Evolutionary conservation across 1,284 basidiomycete genomes (phyloP).

Genomic region (Mrakiaceae sp.): DNA sequence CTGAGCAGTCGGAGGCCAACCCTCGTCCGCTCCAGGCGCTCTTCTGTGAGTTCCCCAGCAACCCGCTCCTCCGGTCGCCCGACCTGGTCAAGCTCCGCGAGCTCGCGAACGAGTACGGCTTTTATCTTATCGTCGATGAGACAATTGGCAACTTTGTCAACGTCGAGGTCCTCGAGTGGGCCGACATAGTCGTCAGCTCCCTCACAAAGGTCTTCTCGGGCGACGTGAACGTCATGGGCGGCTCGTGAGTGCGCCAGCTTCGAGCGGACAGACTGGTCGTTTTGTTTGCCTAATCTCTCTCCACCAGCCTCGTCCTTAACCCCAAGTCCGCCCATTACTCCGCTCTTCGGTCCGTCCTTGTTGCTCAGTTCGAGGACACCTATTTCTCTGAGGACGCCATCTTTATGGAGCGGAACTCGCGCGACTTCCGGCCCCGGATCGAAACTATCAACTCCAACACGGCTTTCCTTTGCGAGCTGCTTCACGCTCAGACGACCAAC

Average conservation of each 20-base stretch:
- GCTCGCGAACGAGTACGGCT: slow-evolving; percentile 79
- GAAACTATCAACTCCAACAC: slow-evolving; percentile 71
- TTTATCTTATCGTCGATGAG: slow-evolving; percentile 85
- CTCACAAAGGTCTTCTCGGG: slow-evolving; percentile 94
- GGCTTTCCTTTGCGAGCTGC: slow-evolving; percentile 64
- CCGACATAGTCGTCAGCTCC: slow-evolving; percentile 88
- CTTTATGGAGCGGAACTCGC: slow-evolving; percentile 95
- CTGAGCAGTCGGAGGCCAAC: slow-evolving; percentile 29
- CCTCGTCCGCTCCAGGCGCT: slow-evolving; percentile 34
- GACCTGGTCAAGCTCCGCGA: slow-evolving; percentile 65
- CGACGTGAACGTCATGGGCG: slow-evolving; percentile 94
- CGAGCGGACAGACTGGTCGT: background rate
- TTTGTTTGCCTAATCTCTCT: background rate
- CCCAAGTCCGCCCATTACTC: slow-evolving; percentile 59
- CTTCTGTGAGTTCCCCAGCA: slow-evolving; percentile 82
- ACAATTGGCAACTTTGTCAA: slow-evolving; percentile 95
- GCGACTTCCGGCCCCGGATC: slow-evolving; percentile 73
- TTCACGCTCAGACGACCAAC: slow-evolving; percentile 49
- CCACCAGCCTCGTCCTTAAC: slow-evolving; percentile 68
- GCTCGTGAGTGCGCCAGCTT: slow-evolving; percentile 49
- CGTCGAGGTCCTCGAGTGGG: slow-evolving; percentile 79
- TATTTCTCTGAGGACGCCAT: slow-evolving; percentile 90
- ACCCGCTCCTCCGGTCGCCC: slow-evolving; percentile 77
- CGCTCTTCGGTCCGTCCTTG: slow-evolving; percentile 50
- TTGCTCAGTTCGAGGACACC: slow-evolving; percentile 64